Base-by-base conservation (phyloP, 306 rosid genomes). In the Corylus heterophylla region DNA sequence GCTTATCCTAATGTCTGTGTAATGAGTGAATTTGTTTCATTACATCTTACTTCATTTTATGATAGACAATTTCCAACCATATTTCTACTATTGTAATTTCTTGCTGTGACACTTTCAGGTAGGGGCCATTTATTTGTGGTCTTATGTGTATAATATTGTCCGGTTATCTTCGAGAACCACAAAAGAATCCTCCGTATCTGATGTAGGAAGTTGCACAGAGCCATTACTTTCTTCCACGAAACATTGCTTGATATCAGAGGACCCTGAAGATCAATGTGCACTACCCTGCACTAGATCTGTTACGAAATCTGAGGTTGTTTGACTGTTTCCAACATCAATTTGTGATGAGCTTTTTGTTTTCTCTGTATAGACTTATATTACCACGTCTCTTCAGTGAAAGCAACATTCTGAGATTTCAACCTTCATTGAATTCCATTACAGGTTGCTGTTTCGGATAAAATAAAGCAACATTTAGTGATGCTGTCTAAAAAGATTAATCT, bases 91-190 rank as follows among this genome's bases (percentile, higher is more conserved):
- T 71, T 7, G 22, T 31, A 48, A 72, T 48, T 14, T 7, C n/a
- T 51, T 48, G n/a, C 50, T 51, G 11, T 50, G 37, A 64, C 54
- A 73, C 50, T 84, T 84, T 78, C 88, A 89, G 93, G 64, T 67
- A 1, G 89, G 91, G 76, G 80, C 84, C 83, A 25, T 87, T 63
- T 87, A 68, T 61, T 20, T 85, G 49, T 89, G 91, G 93, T 83
- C 91, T 1, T 89, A 82, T 18, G 91, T 89, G 20, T 89, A 85
- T 80, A 89, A 87, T 77, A 78, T 89, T 18, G 83, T 89, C 25
- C 78, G 91, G 74, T 25, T 89, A 51, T 87, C 88, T 72, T 73
- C 89, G 20, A 78, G 31, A 50, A 56, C 35, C 62, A 54, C 17
- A 44, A 69, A 35, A 25, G 75, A 37, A 61, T 76, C 88, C 78